Base-by-base conservation (phyloP, 1,284 basidiomycete species). In the Trametes polyzona region DNA sequence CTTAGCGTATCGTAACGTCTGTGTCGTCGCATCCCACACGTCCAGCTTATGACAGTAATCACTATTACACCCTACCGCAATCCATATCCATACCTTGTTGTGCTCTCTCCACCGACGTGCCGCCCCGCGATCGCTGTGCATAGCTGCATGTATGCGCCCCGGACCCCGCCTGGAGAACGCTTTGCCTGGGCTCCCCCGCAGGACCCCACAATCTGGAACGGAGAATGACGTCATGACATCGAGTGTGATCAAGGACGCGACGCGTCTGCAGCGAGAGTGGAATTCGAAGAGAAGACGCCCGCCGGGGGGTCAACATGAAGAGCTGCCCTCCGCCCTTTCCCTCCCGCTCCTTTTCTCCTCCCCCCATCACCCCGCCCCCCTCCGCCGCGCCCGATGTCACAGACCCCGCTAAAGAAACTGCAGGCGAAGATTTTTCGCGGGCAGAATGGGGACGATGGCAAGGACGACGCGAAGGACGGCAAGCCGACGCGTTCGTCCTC, bases 361-460 rank as follows among this genome's bases (percentile, higher is more conserved):
- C 66, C 21, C 67, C 68, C 46, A 59, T 64, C 65, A 59, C 55
- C 63, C 54, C 60, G 62, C 73, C 48, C 70, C 69, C 12, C 52
- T 47, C 53, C 44, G n/a, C 51, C 50, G 52, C 53, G 52, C 58
- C 44, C 61, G 62, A 76, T 76, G 74, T 73, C 73, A 36, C 70
- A 80, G 41, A 77, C 81, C 41, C 55, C 57, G 19, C 35, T 60
- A n/a, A 81, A 85, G 73, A 86, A 86, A 67, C 82, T 93, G 21
- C 92, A 92, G 69, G 84, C 82, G 37, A 93, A 86, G 73, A 78
- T 94, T 42, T 93, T 94, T 69, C 80, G 89, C 65, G 76, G 78
- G 47, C 73, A 75, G 27, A 67, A 66, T 37, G 40, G 52, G 52
- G 62, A 49, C 32, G 55, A 48, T 36, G 55, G 46, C 27, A 23